phyloP scores from a whole-genome alignment of 192 early-diverging fungal species.

The Tieghemiomyces parasiticus region DNA sequence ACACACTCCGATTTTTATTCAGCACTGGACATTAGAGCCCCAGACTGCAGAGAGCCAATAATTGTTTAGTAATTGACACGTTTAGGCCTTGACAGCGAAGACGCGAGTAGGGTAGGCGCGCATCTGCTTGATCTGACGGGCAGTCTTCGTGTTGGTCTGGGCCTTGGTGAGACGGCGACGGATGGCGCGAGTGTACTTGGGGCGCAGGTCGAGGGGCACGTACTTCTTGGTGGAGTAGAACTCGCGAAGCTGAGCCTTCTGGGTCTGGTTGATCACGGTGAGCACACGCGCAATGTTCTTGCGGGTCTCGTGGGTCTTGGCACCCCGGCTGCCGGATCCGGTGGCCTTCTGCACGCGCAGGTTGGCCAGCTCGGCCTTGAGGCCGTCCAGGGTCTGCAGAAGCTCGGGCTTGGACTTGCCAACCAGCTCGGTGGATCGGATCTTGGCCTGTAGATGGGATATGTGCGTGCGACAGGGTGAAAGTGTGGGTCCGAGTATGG shows the following conservation, averaged over 20 bases:
- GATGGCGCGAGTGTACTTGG: constrained; percentile 98
- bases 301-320: constrained; percentile 73
- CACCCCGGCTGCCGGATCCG: constrained; percentile 41
- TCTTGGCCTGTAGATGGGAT: constrained; percentile 64
- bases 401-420: constrained; percentile 89
- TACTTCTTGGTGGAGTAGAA: constrained; percentile 95
- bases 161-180: constrained; percentile 80
- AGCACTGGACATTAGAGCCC: too few relatives aligned
- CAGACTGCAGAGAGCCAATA: too few relatives aligned
- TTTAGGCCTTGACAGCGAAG: constrained; percentile 78
- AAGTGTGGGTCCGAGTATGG: too few relatives aligned
- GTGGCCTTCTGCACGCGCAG: constrained; percentile 92
- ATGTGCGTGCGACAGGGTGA: too few relatives aligned
- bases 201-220: constrained; percentile 88
- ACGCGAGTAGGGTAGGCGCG: constrained; percentile 83
- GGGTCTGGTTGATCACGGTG: constrained; percentile 90
- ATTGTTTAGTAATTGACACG: too few relatives aligned
- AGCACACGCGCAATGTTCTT: constrained; percentile 89
- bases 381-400: constrained; percentile 77
- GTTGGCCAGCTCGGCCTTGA: constrained; percentile 85
- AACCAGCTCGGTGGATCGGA: constrained; percentile 89
- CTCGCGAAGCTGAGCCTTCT: constrained; percentile 73
- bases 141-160: constrained; percentile 70
- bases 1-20: too few relatives aligned
- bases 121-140: constrained; percentile 79